A percentile compares a stretch with the other conserved stretches of the same genome.
phyloP scores from a whole-genome alignment of 2,329 filamentous ascomycete species.

The Aspergillus aculeatus region DNA sequence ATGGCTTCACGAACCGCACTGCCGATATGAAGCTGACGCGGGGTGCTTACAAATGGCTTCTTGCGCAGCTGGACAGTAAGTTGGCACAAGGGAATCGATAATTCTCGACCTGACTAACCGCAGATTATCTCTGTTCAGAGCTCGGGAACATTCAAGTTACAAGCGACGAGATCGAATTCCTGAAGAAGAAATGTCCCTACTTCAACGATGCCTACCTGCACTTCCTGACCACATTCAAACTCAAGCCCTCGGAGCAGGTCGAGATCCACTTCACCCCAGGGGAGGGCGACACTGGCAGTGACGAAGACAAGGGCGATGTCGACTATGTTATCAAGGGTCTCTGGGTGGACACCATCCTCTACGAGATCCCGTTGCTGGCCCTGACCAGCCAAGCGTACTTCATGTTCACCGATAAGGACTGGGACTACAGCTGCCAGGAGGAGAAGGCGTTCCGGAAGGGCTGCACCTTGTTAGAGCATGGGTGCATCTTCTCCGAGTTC shows the following conservation, averaged over 20 bases:
- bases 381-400: slow-evolving; percentile 96
- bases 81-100: slow-evolving; percentile 5
- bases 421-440: slow-evolving; percentile 83
- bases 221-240: slow-evolving; percentile 77
- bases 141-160: slow-evolving; percentile 79
- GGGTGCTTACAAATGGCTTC: slow-evolving; percentile 79
- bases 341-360: slow-evolving; percentile 95
- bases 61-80: slow-evolving; percentile 76
- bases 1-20: slow-evolving; percentile 93
- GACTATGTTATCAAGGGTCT: slow-evolving; percentile 73
- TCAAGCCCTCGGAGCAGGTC: slow-evolving; percentile 79
- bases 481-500: slow-evolving; percentile 91
- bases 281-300: slow-evolving; percentile 56
- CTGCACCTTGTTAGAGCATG: slow-evolving; percentile 70
- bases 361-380: slow-evolving; percentile 92
- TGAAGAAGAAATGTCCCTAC: slow-evolving; percentile 77
- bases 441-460: slow-evolving; percentile 83
- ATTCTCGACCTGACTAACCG: background rate
- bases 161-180: slow-evolving; percentile 74
- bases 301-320: slow-evolving; percentile 70
- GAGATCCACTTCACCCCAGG: slow-evolving; percentile 61
- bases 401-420: slow-evolving; percentile 91
- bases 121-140: slow-evolving; percentile 50
- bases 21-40: slow-evolving; percentile 88
- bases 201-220: slow-evolving; percentile 73